A percentile compares a stretch with the other conserved stretches of the same genome.
Evolutionary conservation across 441 rosid species (phyloP).

Genomic region (Theobroma grandiflorum): DNA sequence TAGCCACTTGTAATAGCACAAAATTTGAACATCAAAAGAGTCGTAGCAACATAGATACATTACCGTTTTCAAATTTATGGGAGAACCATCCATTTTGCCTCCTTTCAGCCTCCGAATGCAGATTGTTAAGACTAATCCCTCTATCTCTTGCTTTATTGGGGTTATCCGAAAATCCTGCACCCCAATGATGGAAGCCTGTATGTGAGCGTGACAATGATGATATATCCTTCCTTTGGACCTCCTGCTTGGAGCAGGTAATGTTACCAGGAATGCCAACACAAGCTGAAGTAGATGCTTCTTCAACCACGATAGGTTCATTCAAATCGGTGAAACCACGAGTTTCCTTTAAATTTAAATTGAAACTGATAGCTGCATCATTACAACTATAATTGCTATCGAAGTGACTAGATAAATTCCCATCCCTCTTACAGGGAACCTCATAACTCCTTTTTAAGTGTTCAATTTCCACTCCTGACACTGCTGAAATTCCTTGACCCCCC

Average conservation of each 20-base stretch:
- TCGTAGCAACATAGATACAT: constrained; percentile 6
- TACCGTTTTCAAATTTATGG: constrained; percentile 34
- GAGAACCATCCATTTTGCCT: constrained; percentile 28
- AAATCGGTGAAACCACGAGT: constrained; percentile 32
- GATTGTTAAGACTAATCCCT: constrained; percentile 29
- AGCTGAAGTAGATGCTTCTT: constrained; percentile 38
- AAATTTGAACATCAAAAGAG: not conserved
- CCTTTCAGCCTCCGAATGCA: constrained; percentile 33
- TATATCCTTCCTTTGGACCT: constrained; percentile 30
- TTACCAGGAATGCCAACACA: constrained; percentile 32
- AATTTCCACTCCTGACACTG: constrained; percentile 31
- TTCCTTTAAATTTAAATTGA: constrained; percentile 25
- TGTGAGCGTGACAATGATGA: constrained; percentile 33
- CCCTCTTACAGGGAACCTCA: constrained; percentile 17
- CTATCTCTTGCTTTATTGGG: constrained; percentile 29
- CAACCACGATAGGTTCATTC: constrained; percentile 44
- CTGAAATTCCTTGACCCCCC: constrained; percentile 38
- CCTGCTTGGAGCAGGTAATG: constrained; percentile 32
- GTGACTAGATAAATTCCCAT: constrained; percentile 21
- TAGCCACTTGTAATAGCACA: not conserved
- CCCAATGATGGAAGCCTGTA: constrained; percentile 30
- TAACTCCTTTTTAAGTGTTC: constrained; percentile 26
- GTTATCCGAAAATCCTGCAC: constrained; percentile 36
- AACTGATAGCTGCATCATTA: constrained; percentile 37
- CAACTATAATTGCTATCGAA: constrained; percentile 27